Percentiles rank a stretch among this genome's conserved stretches.
These are phyloP conservation scores for Penicillium alfredii DNA, from an alignment of 495 filamentous ascomycete genomes.

Conservation along the genomic window DNA sequence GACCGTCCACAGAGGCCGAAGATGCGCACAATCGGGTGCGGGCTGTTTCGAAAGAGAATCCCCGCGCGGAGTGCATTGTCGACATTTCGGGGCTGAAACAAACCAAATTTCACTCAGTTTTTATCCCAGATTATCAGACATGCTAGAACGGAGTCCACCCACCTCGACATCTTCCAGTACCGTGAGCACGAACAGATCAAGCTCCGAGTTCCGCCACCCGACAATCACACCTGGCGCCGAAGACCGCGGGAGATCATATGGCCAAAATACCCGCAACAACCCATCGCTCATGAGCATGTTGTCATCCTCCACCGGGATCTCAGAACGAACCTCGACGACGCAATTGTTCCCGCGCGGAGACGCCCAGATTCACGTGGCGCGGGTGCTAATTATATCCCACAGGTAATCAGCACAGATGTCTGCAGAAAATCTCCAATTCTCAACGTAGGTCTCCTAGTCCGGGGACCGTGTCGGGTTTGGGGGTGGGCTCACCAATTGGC, in stretches of 20 bases:
- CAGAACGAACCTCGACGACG: conserved; percentile 93
- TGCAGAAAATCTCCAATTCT: no score
- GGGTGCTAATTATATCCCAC: conserved; percentile 61
- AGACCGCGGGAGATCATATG: conserved; percentile 71
- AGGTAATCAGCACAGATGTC: conserved; percentile 14
- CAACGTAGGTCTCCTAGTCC: no score
- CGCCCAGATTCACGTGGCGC: conserved; percentile 69
- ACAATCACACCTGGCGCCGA: conserved; percentile 77
- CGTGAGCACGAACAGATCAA: conserved; percentile 84
- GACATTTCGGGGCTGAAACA: conserved; percentile 60
- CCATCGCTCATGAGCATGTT: conserved; percentile 78
- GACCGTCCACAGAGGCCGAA: conserved; percentile 77
- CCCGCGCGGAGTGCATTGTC: conserved; percentile 82
- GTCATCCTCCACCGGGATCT: conserved; percentile 60
- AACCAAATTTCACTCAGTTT: conserved; percentile 7
- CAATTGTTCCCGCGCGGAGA: conserved; percentile 93
- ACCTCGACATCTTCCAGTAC: conserved; percentile 92
- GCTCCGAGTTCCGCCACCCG: conserved; percentile 88
- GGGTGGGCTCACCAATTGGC: conserved; percentile 48
- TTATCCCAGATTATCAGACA: no score
- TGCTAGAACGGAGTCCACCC: conserved; percentile 5
- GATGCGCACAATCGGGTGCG: conserved; percentile 73
- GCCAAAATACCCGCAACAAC: conserved; percentile 97
- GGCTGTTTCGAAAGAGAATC: conserved; percentile 74
- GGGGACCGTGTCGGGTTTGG: no score